Evolutionary conservation across 2,329 filamentous ascomycete species (phyloP).

Genomic region (Nectriaceae sp.): DNA sequence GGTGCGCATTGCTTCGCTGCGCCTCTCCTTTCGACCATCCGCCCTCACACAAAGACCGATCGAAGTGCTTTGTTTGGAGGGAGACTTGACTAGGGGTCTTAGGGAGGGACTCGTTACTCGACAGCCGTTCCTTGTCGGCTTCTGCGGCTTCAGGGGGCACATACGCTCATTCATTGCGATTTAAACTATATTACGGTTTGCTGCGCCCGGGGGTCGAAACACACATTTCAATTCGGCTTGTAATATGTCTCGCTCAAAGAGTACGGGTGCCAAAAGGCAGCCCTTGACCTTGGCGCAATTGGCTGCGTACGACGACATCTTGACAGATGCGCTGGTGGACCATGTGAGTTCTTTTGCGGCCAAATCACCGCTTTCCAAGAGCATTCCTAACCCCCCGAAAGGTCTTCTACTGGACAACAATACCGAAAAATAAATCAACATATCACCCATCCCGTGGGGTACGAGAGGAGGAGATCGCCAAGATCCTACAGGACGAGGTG

Average conservation of each 20-base stretch:
- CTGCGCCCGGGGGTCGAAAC: background rate
- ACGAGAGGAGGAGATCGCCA: slow-evolving; percentile 61
- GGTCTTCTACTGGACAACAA: slow-evolving; percentile 96
- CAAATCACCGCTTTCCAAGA: background rate
- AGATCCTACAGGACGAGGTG: slow-evolving; percentile 65
- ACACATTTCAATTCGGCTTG: background rate
- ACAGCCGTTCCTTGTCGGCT: background rate
- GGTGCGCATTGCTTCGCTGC: slow-evolving; percentile 15
- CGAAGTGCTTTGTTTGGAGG: background rate
- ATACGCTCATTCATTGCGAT: background rate
- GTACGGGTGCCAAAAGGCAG: slow-evolving; percentile 57
- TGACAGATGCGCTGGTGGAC: slow-evolving; percentile 93
- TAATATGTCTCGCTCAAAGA: slow-evolving; percentile 41
- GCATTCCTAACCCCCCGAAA: slow-evolving; percentile 38
- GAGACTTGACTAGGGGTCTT: no score
- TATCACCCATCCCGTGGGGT: slow-evolving; percentile 85
- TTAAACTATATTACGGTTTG: no score
- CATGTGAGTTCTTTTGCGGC: slow-evolving; percentile 64
- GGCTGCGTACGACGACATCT: slow-evolving; percentile 90
- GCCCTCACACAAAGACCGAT: background rate
- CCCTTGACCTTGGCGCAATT: slow-evolving; percentile 84
- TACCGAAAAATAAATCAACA: slow-evolving; percentile 88
- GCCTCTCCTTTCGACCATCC: slow-evolving; percentile 3
- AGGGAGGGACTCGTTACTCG: background rate
- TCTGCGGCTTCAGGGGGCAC: background rate